Conservation (phyloP, 176 grass and related monocot species). For the Pharus latifolius region DNA sequence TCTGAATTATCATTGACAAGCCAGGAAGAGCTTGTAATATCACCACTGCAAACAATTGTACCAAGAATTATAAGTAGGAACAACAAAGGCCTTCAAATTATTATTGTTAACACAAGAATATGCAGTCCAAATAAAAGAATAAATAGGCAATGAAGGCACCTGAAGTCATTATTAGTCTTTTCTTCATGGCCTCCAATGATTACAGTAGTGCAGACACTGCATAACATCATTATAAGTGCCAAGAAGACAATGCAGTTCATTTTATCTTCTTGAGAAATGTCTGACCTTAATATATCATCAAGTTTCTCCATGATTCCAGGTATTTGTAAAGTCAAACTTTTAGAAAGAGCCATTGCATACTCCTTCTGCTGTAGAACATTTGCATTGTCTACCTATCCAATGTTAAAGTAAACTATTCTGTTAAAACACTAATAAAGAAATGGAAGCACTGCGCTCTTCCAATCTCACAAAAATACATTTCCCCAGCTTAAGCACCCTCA, state of each 20-base stretch:
- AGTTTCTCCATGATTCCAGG: conserved; percentile 54
- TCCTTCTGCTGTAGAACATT: conserved; percentile 25
- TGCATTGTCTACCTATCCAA: conserved; percentile 44
- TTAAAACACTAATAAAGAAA: background rate
- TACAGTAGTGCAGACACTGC: conserved; percentile 45
- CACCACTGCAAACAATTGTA: conserved; percentile 25
- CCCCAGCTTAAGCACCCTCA: background rate
- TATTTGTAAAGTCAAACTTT: conserved; percentile 48
- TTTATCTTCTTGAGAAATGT: background rate
- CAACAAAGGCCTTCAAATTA: background rate
- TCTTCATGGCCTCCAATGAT: conserved; percentile 37
- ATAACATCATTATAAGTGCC: background rate
- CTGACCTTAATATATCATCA: conserved; percentile 51
- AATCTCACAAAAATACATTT: background rate
- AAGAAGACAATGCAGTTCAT: background rate
- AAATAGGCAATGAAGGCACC: conserved; percentile 8
- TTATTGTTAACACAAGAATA: background rate
- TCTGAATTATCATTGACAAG: conserved; percentile 9
- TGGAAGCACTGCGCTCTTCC: too few species aligned
- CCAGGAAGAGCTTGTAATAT: conserved; percentile 25
- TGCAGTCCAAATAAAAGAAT: background rate
- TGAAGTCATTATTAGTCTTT: conserved; percentile 30
- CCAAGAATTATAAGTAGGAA: background rate
- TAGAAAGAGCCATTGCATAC: conserved; percentile 45
- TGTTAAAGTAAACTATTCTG: background rate